Percentiles rank a stretch among this genome's conserved stretches.
Conservation (phyloP, 345 rosid species). For the Lepidium africanum region DNA sequence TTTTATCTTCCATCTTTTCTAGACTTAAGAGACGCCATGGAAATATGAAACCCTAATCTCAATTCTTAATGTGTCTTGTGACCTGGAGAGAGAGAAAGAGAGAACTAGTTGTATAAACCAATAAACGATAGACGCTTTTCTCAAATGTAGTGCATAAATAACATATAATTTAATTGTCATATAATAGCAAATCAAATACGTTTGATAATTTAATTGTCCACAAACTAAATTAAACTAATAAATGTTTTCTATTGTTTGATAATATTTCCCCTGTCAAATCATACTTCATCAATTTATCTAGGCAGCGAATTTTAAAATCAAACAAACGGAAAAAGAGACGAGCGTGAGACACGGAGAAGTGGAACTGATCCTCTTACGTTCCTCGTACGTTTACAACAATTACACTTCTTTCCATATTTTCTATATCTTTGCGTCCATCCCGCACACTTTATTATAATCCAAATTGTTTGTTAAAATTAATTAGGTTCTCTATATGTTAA, state of each 20-base stretch:
- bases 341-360: conserved; percentile 13
- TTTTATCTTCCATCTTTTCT: not conserved
- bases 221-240: too few relatives aligned
- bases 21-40: not conserved
- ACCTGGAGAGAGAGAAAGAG: not conserved
- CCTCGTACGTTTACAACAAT: conserved; percentile 21
- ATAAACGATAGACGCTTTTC: not conserved
- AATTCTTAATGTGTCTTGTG: too few relatives aligned
- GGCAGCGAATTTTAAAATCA: not conserved
- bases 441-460: not conserved
- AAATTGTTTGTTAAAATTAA: not conserved
- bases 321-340: not conserved
- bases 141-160: not conserved
- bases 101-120: not conserved
- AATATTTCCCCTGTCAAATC: not conserved
- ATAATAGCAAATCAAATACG: too few relatives aligned
- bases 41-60: conserved; percentile 13
- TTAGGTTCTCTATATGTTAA: too few relatives aligned
- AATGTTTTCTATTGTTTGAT: too few relatives aligned
- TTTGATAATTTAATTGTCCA: too few relatives aligned
- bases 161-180: too few relatives aligned
- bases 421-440: conserved; percentile 9
- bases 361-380: conserved; percentile 24
- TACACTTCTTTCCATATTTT: conserved; percentile 1
- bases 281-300: not conserved